Percentiles rank a stretch among this genome's conserved stretches.
Conservation (phyloP, 148 eudicot genomes). For the Camellia japonica region DNA sequence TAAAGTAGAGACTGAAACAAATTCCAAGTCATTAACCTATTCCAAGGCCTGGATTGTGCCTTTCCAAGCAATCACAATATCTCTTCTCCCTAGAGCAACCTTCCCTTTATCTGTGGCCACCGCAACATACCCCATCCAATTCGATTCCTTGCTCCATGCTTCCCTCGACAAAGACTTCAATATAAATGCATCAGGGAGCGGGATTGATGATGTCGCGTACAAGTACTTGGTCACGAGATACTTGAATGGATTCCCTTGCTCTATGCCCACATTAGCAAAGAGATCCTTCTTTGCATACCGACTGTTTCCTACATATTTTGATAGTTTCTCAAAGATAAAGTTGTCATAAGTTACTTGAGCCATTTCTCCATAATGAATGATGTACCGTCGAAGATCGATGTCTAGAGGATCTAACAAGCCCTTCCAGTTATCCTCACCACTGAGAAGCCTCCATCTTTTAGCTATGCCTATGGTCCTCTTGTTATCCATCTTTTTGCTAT, state of each 20-base stretch:
- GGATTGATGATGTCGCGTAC: slow-evolving; percentile 61
- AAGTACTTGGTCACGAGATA: slow-evolving; percentile 56
- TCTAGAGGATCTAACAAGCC: slow-evolving; percentile 59
- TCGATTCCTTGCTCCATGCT: slow-evolving; percentile 68
- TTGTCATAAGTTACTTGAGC: slow-evolving; percentile 66
- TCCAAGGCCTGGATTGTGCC: slow-evolving; percentile 53
- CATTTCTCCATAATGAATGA: slow-evolving; percentile 73
- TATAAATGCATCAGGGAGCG: slow-evolving; percentile 54
- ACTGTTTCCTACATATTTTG: slow-evolving; percentile 50
- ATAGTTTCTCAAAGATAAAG: slow-evolving; percentile 41
- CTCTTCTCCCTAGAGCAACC: slow-evolving; percentile 54
- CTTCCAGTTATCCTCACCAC: slow-evolving; percentile 60
- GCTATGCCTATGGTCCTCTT: slow-evolving; percentile 17
- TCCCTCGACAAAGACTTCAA: slow-evolving; percentile 56
- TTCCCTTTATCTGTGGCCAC: slow-evolving; percentile 56
- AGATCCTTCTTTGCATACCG: slow-evolving; percentile 34
- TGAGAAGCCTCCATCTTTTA: slow-evolving; percentile 55
- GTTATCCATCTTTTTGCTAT: slow-evolving; percentile 9
- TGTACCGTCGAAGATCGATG: slow-evolving; percentile 50
- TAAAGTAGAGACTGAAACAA: not conserved
- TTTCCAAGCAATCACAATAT: slow-evolving; percentile 65
- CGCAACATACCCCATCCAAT: slow-evolving; percentile 75
- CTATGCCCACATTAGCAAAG: slow-evolving; percentile 38
- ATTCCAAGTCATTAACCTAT: slow-evolving; percentile 65
- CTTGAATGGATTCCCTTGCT: slow-evolving; percentile 35